phyloP scores from a whole-genome alignment of 371 early-diverging fungal species.

The Mucor circinelloides region DNA sequence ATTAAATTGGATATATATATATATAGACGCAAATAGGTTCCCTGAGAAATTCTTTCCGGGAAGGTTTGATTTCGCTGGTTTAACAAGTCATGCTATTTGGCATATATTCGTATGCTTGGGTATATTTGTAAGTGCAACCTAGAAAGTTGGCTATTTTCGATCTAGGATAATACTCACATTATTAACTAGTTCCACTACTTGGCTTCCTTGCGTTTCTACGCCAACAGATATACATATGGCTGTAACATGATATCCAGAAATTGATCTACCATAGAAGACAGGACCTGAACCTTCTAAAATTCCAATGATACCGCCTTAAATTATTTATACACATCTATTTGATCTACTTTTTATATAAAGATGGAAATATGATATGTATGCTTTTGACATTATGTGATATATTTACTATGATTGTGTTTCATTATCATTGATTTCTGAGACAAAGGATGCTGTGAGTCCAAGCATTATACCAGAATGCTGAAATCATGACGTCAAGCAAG shows the following conservation, averaged over 20 bases:
- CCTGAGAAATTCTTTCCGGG: constrained; percentile 76
- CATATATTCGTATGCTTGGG: constrained; percentile 67
- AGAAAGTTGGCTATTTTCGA: not conserved
- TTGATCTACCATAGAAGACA: not conserved
- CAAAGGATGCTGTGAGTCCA: no score
- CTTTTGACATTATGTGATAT: no score
- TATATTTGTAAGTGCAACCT: constrained; percentile 45
- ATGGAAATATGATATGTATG: no score
- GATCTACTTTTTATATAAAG: no score
- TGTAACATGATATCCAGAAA: constrained; percentile 26
- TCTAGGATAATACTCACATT: not conserved
- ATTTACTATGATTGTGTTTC: no score
- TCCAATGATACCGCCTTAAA: not conserved
- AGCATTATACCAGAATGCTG: no score
- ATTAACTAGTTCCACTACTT: constrained; percentile 55
- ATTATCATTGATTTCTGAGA: no score
- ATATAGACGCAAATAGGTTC: constrained; percentile 58
- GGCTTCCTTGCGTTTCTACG: constrained; percentile 53
- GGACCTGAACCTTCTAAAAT: not conserved
- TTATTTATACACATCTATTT: no score
- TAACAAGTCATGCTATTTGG: constrained; percentile 75
- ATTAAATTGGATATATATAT: not conserved
- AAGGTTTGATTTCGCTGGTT: constrained; percentile 61
- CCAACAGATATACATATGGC: constrained; percentile 46
- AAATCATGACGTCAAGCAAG: no score